phyloP scores from a whole-genome alignment of 176 grass and related monocot genomes.

The Lolium rigidum region DNA sequence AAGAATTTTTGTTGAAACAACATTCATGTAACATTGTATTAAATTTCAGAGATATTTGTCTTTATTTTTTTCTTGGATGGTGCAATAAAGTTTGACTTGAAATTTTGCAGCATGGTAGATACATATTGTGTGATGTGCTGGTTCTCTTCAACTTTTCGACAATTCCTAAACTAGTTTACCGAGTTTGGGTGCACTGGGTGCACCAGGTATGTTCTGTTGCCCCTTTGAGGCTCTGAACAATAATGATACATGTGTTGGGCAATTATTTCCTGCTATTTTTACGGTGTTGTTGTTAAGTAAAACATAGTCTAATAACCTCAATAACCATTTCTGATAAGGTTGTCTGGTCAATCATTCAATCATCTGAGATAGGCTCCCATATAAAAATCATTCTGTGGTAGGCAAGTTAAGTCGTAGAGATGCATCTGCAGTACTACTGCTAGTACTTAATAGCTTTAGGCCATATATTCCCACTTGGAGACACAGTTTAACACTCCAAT shows the following conservation, averaged over 20 bases:
- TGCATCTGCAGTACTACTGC: background rate
- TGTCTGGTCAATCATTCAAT: constrained; percentile 25
- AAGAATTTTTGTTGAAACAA: background rate
- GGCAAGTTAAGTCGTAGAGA: constrained; percentile 21
- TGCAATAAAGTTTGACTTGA: background rate
- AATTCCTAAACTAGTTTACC: background rate
- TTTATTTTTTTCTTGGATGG: background rate
- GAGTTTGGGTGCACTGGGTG: background rate
- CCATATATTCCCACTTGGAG: constrained; percentile 23
- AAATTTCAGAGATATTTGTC: background rate
- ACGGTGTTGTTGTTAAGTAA: background rate
- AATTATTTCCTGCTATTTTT: constrained; percentile 26
- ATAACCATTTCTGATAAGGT: constrained; percentile 15
- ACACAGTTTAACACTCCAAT: constrained; percentile 23
- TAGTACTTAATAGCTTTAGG: constrained; percentile 23
- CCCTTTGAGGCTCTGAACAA: background rate
- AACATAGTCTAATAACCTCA: constrained; percentile 14
- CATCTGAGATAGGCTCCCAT: constrained; percentile 21
- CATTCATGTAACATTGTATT: background rate
- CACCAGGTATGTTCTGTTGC: background rate
- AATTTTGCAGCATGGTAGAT: background rate
- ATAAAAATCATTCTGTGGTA: background rate
- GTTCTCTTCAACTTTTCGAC: background rate
- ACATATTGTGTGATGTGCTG: background rate
- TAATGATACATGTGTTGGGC: background rate